These are phyloP conservation scores for Cladosporium sphaerospermum DNA, from an alignment of 2,329 filamentous ascomycete genomes.

Conservation along the genomic window DNA sequence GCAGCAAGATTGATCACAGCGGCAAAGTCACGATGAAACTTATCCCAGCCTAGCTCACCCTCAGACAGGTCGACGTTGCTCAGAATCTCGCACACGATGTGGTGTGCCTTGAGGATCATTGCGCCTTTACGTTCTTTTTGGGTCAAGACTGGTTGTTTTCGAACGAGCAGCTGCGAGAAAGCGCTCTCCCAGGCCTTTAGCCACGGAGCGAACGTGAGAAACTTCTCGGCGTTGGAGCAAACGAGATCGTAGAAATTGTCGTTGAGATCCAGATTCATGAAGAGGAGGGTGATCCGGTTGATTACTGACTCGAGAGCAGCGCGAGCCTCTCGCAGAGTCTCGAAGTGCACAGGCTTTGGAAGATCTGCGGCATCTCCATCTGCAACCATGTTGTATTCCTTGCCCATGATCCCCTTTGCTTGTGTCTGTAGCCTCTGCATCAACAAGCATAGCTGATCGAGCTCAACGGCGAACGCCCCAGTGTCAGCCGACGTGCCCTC, in stretches of 20 bases:
- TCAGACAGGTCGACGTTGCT: constrained; percentile 19
- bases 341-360: constrained; percentile 13
- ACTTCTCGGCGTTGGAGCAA: constrained; percentile 18
- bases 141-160: constrained; percentile 4
- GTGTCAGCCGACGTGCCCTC: constrained; percentile 16
- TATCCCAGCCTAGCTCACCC: constrained; percentile 20
- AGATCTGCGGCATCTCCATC: background rate
- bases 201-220: constrained; percentile 17
- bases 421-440: constrained; percentile 20
- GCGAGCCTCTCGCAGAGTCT: constrained; percentile 15
- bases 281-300: constrained; percentile 18
- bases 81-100: constrained; percentile 20
- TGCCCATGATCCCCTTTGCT: constrained; percentile 16
- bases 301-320: constrained; percentile 16
- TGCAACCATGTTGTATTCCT: background rate
- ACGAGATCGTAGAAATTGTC: constrained; percentile 21
- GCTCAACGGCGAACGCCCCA: constrained; percentile 18
- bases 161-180: constrained; percentile 13
- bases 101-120: constrained; percentile 23
- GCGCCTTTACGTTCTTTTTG: constrained; percentile 17
- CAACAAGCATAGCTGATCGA: constrained; percentile 18
- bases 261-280: constrained; percentile 21
- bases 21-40: constrained; percentile 16
- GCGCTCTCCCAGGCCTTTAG: constrained; percentile 19
- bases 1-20: constrained; percentile 21